Evolutionary conservation across 768 basidiomycete species (phyloP), one percentile per base, ranked within the genome.

Genomic region (Neoboletus subvelutipes): DNA sequence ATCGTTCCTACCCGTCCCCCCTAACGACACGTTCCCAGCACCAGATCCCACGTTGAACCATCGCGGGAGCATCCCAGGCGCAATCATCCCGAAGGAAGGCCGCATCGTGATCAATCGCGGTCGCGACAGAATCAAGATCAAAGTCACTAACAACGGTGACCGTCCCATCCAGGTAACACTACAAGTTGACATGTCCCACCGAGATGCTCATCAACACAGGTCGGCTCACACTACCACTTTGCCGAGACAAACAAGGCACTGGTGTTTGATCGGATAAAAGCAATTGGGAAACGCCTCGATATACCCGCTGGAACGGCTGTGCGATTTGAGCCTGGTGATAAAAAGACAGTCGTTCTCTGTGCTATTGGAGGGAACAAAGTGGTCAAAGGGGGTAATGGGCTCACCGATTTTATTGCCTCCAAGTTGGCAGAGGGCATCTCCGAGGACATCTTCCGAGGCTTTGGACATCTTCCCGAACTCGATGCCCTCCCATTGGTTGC

Each of bases 191-290:
- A n/a, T 55, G 36, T n/a, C 8, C 31, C 26, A 18, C 17, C 6
- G 36, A 41, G 28, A 36, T 43, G 56, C 57, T 60, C 45, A 59
- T 46, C 31, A 34, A 10, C 41, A 37, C 42, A 94, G 88, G 82
- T 97, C 54, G 95, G 96, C 3, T 96, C 94, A 0, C 94, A 98
- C 69, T 98, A 95, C 73, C 92, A 88, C 58, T 97, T 99, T 73
- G 80, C 90, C 59, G 96, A 98, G 76, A 89, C 90, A 3, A 99
- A 98, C 75, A 72, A 82, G 5, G 76, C 80, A 0, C 80, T 98
- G 10, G 76, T 78, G 13, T 98, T 98, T 63, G 94, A 98, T 73
- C 87, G 97, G 28, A 74, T 71, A 5, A 79, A 83, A 56, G 84
- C 94, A 0, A 89, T 94, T 59, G 90, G 89, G 7, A 93, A 85